Conservation (phyloP, 1,139 yeast genomes). For the Candida sanyaensis region DNA sequence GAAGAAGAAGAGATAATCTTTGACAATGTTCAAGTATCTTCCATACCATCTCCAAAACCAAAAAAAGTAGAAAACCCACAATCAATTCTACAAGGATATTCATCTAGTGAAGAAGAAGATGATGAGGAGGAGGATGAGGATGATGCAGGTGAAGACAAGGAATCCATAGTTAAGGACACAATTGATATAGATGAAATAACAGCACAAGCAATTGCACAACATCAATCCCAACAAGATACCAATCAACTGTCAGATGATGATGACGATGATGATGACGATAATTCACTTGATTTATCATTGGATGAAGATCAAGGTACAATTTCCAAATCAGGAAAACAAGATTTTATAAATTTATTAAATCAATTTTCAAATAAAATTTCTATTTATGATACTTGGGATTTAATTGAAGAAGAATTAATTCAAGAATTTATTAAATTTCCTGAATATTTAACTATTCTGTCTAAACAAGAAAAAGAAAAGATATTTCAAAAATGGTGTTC, state of each 20-base stretch:
- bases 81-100: constrained; percentile 14
- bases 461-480: constrained; percentile 22
- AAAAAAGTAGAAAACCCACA: constrained; percentile 2
- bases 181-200: constrained; percentile 8
- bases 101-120: constrained; percentile 17
- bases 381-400: constrained; percentile 38
- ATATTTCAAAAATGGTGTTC: constrained; percentile 37
- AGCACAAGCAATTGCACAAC: constrained; percentile 8
- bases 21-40: background rate
- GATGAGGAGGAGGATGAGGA: constrained; percentile 14
- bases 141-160: no score
- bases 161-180: constrained; percentile 6
- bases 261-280: constrained; percentile 4
- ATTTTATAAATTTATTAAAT: constrained; percentile 27
- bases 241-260: constrained; percentile 6
- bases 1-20: constrained; percentile 6
- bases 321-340: background rate
- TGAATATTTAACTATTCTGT: constrained; percentile 28
- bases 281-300: constrained; percentile 22
- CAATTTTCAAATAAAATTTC: constrained; percentile 26
- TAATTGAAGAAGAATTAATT: constrained; percentile 40
- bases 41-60: background rate
- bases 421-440: constrained; percentile 30
- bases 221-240: constrained; percentile 4
- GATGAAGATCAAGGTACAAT: constrained; percentile 17